Base-by-base conservation (phyloP, 2,329 filamentous ascomycete species). In the Fusarium globosum region DNA sequence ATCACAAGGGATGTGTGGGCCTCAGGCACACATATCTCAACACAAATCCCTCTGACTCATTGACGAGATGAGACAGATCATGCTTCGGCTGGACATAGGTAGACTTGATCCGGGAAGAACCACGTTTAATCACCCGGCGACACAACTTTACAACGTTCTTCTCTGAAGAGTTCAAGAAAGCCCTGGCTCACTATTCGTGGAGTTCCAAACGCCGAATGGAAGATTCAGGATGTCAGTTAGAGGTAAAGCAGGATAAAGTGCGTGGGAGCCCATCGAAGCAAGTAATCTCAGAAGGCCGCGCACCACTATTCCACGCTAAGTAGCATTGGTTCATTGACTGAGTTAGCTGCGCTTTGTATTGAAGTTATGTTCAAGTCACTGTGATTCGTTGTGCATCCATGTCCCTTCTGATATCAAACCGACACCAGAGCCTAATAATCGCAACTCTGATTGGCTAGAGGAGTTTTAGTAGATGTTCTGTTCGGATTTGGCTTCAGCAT, bases 71-170 rank as follows among this genome's bases (percentile, higher is more conserved):
- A 1, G 43, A 4, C 2, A 28, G 43, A 46, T 28, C 23, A 28
- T 46, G 16, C 4, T 45, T 20, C 18, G 43, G 8, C 18, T 46
- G 18, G 23, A 10, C 23, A 28, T 21, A 15, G 1, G 0, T 21
- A 7, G 18, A 7, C 18, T 46, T 46, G 18, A 15, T 8, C 23
- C 13, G 13, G 18, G 43, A 28, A 2, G 18, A 46, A 13, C 13
- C 13, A 21, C 1, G 18, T 26, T 0, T 3, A 46, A 46, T 4
- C 12, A 46, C 43, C 6, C 0, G 18, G 18, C 5, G 6, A 43
- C 7, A 28, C 26, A 28, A 28, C 26, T 28, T 28, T 28, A 28
- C 26, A 28, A 28, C 26, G 6, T 28, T 28, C 26, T 28, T 28
- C 26, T 28, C 26, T 28, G 26, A 28, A 28, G 26, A 28, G 26